Evolutionary conservation across 2,329 filamentous ascomycete species (phyloP).

Genomic region (Aspergillus neotritici): DNA sequence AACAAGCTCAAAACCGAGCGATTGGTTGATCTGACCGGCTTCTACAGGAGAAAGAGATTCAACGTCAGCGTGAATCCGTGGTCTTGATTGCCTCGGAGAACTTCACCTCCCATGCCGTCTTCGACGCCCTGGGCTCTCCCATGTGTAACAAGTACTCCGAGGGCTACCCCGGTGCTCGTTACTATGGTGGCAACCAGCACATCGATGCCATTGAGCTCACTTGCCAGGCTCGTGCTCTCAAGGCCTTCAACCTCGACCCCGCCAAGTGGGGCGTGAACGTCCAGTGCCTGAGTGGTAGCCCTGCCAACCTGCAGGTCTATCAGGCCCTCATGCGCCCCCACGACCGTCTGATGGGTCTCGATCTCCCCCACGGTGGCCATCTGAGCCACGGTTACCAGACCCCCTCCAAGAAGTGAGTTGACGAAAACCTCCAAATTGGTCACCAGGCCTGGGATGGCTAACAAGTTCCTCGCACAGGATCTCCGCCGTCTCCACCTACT

Average conservation of each 20-base stretch:
- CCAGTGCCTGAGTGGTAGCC: conserved; percentile 85
- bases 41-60: conserved; percentile 75
- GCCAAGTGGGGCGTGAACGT: conserved; percentile 66
- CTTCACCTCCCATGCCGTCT: conserved; percentile 96
- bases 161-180: conserved; percentile 94
- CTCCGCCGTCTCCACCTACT: conserved; percentile 98
- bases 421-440: background rate
- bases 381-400: conserved; percentile 97
- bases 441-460: conserved; percentile 1
- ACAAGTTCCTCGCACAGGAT: conserved; percentile 51
- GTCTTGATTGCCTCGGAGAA: conserved; percentile 99
- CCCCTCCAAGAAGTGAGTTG: conserved; percentile 69
- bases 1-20: too few relatives aligned
- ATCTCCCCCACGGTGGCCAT: conserved; percentile 93
- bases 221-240: conserved; percentile 88
- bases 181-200: conserved; percentile 99
- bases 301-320: conserved; percentile 97
- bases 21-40: conserved; percentile 23
- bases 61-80: conserved; percentile 97
- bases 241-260: conserved; percentile 26
- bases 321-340: conserved; percentile 90
- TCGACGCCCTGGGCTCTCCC: conserved; percentile 89
- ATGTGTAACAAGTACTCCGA: conserved; percentile 99
- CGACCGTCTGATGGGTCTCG: conserved; percentile 93
- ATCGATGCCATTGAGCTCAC: conserved; percentile 94